phyloP scores from a whole-genome alignment of 495 filamentous ascomycete genomes.

The Talaromyces proteolyticus region DNA sequence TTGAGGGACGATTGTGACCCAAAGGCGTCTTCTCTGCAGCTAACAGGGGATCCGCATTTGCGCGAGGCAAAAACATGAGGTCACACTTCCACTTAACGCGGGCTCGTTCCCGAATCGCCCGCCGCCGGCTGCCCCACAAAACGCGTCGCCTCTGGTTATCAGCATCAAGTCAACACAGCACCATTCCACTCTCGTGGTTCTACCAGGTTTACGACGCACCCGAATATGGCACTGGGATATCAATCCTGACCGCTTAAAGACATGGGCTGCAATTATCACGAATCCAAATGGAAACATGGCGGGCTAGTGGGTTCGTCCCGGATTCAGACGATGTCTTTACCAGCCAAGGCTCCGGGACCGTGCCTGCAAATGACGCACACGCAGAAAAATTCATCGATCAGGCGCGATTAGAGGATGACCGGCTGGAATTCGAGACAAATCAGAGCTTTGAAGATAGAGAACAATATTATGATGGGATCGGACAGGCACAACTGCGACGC shows the following conservation, averaged over 20 bases:
- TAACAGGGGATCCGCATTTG: background rate
- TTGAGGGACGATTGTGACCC: background rate
- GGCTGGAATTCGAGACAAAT: too few species aligned
- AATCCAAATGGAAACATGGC: constrained; percentile 57
- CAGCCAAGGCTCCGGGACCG: too few species aligned
- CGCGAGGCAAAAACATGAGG: too few species aligned
- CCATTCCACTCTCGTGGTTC: too few species aligned
- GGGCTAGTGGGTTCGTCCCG: constrained; percentile 54
- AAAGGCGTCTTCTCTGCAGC: too few species aligned
- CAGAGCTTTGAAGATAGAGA: background rate
- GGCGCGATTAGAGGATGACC: too few species aligned
- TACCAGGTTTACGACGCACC: too few species aligned
- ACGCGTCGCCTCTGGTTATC: too few species aligned
- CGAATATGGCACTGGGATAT: too few species aligned
- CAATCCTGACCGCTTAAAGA: constrained; percentile 28
- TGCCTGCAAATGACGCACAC: too few species aligned
- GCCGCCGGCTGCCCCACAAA: background rate
- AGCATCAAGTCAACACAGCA: too few species aligned
- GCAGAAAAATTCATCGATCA: too few species aligned
- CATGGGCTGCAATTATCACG: constrained; percentile 33
- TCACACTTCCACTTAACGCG: background rate
- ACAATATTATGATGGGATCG: background rate
- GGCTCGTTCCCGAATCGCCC: constrained; percentile 32
- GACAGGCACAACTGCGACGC: background rate
- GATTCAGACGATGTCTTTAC: constrained; percentile 61